A percentile compares a stretch with the other conserved stretches of the same genome.
Evolutionary conservation across 2,329 filamentous ascomycete genomes (phyloP).

Genomic region (Trichoderma asperellum): DNA sequence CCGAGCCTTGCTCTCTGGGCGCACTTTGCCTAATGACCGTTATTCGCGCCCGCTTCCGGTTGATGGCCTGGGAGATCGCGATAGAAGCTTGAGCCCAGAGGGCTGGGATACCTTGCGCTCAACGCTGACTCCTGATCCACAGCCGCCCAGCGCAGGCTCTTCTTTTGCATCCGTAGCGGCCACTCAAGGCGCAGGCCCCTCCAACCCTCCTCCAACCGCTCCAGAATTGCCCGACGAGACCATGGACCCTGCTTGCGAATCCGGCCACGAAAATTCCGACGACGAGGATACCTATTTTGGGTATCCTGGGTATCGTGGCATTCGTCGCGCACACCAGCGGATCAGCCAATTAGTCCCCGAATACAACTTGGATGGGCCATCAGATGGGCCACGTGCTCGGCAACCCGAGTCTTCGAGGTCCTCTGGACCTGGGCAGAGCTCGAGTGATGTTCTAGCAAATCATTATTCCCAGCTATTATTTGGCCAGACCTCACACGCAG

Average conservation of each 20-base stretch:
- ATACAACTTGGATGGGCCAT: slow-evolving; percentile 30
- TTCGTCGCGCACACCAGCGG: slow-evolving; percentile 14
- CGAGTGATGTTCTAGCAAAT: neutral
- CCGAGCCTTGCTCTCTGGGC: neutral
- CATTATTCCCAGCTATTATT: slow-evolving; percentile 9
- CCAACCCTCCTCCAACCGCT: slow-evolving; percentile 44
- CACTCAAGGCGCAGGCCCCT: slow-evolving; percentile 48
- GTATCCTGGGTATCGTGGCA: slow-evolving; percentile 32
- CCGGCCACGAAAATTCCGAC: slow-evolving; percentile 60
- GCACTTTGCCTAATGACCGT: slow-evolving; percentile 3
- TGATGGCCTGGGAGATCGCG: slow-evolving; percentile 82
- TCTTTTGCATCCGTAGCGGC: slow-evolving; percentile 72
- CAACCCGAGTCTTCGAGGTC: neutral
- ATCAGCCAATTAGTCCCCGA: slow-evolving; percentile 30
- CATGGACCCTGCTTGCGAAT: slow-evolving; percentile 53
- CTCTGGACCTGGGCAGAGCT: neutral
- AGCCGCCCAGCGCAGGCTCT: slow-evolving; percentile 77
- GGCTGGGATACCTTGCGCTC: slow-evolving; percentile 81
- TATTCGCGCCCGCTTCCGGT: slow-evolving; percentile 38
- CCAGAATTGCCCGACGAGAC: slow-evolving; percentile 45
- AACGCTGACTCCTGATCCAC: slow-evolving; percentile 80
- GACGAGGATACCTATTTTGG: slow-evolving; percentile 56
- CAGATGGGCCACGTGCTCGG: slow-evolving; percentile 22
- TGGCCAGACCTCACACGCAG: slow-evolving; percentile 35
- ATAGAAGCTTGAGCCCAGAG: slow-evolving; percentile 78